A percentile compares a stretch with the other conserved stretches of the same genome.
Evolutionary conservation across 2,329 filamentous ascomycete genomes (phyloP).

Genomic region (Didymella pinodella): DNA sequence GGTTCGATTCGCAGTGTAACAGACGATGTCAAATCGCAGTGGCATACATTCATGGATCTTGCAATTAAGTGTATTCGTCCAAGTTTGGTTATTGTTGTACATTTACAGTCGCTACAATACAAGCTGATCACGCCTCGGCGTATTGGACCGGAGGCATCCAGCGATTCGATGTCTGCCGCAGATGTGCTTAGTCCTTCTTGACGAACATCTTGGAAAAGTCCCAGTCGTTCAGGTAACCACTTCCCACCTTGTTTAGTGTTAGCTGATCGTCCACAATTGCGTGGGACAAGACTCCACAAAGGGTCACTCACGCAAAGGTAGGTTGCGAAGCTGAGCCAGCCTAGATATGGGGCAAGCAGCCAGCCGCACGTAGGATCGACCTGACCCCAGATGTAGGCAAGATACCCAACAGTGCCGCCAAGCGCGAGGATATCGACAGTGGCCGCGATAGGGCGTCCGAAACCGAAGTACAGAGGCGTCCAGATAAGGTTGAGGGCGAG

Average conservation of each 20-base stretch:
- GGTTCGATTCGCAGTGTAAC: not conserved
- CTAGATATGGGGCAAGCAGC: slow-evolving; percentile 81
- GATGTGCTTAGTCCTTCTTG: slow-evolving; percentile 34
- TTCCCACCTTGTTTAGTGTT: slow-evolving; percentile 39
- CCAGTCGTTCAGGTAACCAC: slow-evolving; percentile 53
- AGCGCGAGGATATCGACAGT: slow-evolving; percentile 78
- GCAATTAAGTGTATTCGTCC: not conserved
- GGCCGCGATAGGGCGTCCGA: slow-evolving; percentile 75
- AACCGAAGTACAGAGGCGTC: slow-evolving; percentile 93
- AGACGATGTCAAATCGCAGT: not conserved
- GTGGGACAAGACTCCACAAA: not conserved
- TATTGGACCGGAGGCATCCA: not conserved
- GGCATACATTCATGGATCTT: not conserved
- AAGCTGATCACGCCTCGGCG: not conserved
- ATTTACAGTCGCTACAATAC: not conserved
- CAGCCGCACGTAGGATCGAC: slow-evolving; percentile 77
- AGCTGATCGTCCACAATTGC: slow-evolving; percentile 12
- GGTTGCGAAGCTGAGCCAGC: slow-evolving; percentile 85
- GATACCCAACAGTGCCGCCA: slow-evolving; percentile 71
- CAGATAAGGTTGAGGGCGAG: slow-evolving; percentile 84
- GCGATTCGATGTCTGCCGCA: not conserved
- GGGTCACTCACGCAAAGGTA: slow-evolving; percentile 71
- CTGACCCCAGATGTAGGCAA: slow-evolving; percentile 78
- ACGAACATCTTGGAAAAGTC: slow-evolving; percentile 39
- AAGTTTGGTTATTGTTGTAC: not conserved